These are phyloP conservation scores for Cinnamomum chago DNA, from an alignment of 164 flowering plant genomes.

Conservation along the genomic window DNA sequence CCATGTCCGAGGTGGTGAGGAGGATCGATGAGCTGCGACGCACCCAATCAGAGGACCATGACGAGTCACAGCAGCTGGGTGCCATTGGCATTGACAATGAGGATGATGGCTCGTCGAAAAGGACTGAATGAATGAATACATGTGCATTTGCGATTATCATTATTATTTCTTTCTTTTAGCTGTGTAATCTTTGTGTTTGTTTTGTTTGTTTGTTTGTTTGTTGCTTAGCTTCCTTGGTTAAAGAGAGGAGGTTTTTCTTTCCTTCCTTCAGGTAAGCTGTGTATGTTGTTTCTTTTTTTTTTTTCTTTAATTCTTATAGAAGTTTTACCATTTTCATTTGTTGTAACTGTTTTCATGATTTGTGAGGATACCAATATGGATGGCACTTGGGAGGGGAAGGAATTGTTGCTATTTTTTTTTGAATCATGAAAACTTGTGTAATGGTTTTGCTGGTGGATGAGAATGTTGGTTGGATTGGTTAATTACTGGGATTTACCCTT, in stretches of 20 bases:
- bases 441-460: not conserved
- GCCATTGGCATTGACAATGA: constrained; percentile 8
- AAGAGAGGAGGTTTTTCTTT: not conserved
- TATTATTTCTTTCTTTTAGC: constrained; percentile 2
- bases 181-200: not conserved
- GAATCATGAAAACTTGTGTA: not conserved
- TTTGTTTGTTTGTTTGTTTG: constrained; percentile 17
- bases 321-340: not conserved
- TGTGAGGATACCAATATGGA: not conserved
- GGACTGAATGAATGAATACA: not conserved
- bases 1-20: constrained; percentile 53
- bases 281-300: constrained; percentile 2
- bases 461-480: not conserved
- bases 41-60: constrained; percentile 24
- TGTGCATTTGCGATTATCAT: not conserved
- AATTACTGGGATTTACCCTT: not conserved
- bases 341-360: not conserved
- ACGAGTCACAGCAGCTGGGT: constrained; percentile 1
- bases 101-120: constrained; percentile 26
- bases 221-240: constrained; percentile 6
- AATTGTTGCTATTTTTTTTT: not conserved
- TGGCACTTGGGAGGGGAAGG: not conserved
- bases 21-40: constrained; percentile 61
- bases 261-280: constrained; percentile 15
- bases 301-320: not conserved